phyloP scores from a whole-genome alignment of 2,329 filamentous ascomycete species.

The Pestalotiopsis sp. region DNA sequence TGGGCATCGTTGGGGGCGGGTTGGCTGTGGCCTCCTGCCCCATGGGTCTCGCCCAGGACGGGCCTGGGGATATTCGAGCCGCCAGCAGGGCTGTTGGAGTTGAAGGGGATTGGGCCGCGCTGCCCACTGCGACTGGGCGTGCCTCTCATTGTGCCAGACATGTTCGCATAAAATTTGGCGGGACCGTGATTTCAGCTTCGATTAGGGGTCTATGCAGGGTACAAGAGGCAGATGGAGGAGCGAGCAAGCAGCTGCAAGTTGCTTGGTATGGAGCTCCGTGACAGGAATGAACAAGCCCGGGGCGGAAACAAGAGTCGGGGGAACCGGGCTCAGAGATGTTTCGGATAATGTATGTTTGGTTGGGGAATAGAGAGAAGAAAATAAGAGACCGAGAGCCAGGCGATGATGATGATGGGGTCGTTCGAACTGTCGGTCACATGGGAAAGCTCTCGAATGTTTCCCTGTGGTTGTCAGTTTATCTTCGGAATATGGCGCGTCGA shows the following conservation, averaged over 20 bases:
- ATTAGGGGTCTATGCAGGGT: conserved; percentile 13
- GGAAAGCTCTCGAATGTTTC: conserved; percentile 9
- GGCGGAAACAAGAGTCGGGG: background rate
- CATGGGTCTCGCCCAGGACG: conserved; percentile 56
- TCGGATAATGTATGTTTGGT: background rate
- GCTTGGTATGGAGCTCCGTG: background rate
- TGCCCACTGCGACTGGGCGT: conserved; percentile 66
- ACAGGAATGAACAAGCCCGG: background rate
- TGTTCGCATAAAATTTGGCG: conserved; percentile 36
- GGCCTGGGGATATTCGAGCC: conserved; percentile 74
- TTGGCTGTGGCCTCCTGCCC: conserved; percentile 20
- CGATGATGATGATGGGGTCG: background rate
- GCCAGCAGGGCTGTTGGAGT: conserved; percentile 57
- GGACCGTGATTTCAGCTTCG: conserved; percentile 19
- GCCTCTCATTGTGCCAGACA: conserved; percentile 69
- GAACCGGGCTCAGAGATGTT: background rate
- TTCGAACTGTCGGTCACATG: background rate
- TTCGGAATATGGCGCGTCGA: conserved; percentile 8
- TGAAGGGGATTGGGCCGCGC: conserved; percentile 59
- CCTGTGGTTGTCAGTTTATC: background rate
- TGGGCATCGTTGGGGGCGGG: conserved; percentile 64
- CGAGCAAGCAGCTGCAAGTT: background rate
- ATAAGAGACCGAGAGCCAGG: background rate
- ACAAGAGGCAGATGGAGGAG: background rate
- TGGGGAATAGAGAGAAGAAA: background rate